These are phyloP conservation scores for Cercospora sp. DNA, from an alignment of 2,329 filamentous ascomycete genomes.

Conservation along the genomic window DNA sequence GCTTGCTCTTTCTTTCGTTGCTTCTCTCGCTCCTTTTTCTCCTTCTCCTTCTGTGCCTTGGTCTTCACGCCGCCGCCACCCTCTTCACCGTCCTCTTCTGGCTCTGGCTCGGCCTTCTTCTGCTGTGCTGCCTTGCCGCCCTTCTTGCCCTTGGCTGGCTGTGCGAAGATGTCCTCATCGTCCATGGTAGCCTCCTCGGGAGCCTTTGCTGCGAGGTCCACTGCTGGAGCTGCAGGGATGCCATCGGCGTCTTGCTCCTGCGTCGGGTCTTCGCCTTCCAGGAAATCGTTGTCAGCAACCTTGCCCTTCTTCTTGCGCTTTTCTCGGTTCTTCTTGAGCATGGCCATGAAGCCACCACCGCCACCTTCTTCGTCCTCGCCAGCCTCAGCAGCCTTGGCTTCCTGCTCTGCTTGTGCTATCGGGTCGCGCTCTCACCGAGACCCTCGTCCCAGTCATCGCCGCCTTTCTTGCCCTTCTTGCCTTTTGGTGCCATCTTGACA, in stretches of 20 bases:
- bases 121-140: constrained; percentile 38
- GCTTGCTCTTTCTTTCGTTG: constrained; percentile 98
- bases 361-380: constrained; percentile 54
- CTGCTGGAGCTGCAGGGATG: constrained; percentile 41
- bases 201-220: constrained; percentile 63
- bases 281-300: constrained; percentile 65
- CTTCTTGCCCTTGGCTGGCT: constrained; percentile 71
- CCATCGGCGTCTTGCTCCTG: constrained; percentile 42
- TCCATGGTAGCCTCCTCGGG: constrained; percentile 72
- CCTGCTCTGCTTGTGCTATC: constrained; percentile 51
- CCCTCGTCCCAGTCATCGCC: constrained; percentile 91
- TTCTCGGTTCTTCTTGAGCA: constrained; percentile 57
- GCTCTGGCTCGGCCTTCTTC: constrained; percentile 54
- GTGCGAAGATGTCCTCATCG: constrained; percentile 76
- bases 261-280: constrained; percentile 65
- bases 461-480: constrained; percentile 85
- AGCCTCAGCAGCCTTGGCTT: constrained; percentile 49
- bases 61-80: constrained; percentile 74
- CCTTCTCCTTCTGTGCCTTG: constrained; percentile 97
- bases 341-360: constrained; percentile 52
- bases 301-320: constrained; percentile 92
- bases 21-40: constrained; percentile 98
- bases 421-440: constrained; percentile 74
- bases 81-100: constrained; percentile 47
- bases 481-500: constrained; percentile 79